Evolutionary conservation across 2,329 filamentous ascomycete species (phyloP).

Genomic region (Pseudogymnoascus sp.): DNA sequence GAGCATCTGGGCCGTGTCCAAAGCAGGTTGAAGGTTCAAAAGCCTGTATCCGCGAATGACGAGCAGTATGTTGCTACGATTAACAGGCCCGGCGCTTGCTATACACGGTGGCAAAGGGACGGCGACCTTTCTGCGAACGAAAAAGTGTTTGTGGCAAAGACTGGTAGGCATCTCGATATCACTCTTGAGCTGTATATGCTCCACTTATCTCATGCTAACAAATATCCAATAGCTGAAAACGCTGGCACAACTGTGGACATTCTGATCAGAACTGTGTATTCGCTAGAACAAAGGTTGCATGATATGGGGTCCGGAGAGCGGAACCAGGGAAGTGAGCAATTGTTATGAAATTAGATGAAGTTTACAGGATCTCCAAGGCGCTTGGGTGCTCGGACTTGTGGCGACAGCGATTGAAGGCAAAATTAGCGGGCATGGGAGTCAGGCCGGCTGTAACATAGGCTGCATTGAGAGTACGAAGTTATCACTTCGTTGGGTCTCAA

Average conservation of each 20-base stretch:
- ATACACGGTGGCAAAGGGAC: slow-evolving; percentile 32
- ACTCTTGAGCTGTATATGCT: neutral
- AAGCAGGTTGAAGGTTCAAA: slow-evolving; percentile 21
- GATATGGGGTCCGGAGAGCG: slow-evolving; percentile 2
- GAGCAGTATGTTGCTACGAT: slow-evolving; percentile 14
- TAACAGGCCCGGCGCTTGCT: slow-evolving; percentile 29
- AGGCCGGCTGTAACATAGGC: neutral
- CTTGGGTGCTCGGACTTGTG: neutral
- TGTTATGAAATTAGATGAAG: neutral
- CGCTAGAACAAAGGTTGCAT: slow-evolving; percentile 24
- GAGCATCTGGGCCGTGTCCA: slow-evolving; percentile 24
- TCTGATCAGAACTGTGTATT: slow-evolving; percentile 24
- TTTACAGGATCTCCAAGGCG: neutral
- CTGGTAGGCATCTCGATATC: slow-evolving; percentile 29
- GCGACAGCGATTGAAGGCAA: neutral
- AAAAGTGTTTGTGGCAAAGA: slow-evolving; percentile 36
- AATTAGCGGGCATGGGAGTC: neutral
- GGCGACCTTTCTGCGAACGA: slow-evolving; percentile 37
- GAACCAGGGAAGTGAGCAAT: neutral
- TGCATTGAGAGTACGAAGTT: neutral
- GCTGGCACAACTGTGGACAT: slow-evolving; percentile 21
- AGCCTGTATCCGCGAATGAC: slow-evolving; percentile 21
- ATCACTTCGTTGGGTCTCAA: neutral
- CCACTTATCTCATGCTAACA: slow-evolving; percentile 4
- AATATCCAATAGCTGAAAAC: slow-evolving; percentile 20